Evolutionary conservation across 129 eudicot species (phyloP), one percentile per base, ranked within the genome.

Genomic region (Saussurea involucrata): DNA sequence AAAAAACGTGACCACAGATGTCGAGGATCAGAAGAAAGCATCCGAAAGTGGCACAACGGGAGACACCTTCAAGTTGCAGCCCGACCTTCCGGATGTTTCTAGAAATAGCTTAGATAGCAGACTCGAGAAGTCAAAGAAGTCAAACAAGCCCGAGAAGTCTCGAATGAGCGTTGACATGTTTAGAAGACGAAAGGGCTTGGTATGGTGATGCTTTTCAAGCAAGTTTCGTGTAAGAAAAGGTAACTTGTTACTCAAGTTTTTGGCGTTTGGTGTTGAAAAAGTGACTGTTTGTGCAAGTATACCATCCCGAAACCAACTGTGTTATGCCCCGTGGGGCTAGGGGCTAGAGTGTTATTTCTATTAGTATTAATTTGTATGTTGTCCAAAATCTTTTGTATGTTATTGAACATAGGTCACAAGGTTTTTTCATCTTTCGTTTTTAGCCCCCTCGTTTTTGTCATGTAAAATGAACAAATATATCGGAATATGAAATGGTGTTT

Each of bases 81-180:
- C 92, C 7, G 90, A 90, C 73, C 79, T 74, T 69, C 91, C 90
- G 5, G 93, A 91, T 71, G 88, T 88, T 77, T 91, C 97, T 81
- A 89, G 97, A 69, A 94, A 91, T 89, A 89, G 98, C 75, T 94
- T 91, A 86, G 97, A 91, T 82, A 91, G 98, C 78, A 90, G 96
- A 75, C 96, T 94, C 25, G 97, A 91, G 49, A 94, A 91, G 84
- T 89, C 96, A 61, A 94, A 94, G 65, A 60, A 60, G 65, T 22
- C 84, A 18, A 86, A 60, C 85, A 89, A 94, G 90, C 90, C 97
- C 9, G 97, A 89, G 72, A 91, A 91, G 81, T 91, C 95, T 49
- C 88, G 97, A 31, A 88, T 91, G 92, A 91, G 97, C 24, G 92
- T 89, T 67, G 97, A 91, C 86, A 83, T 89, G 76, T 87, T 85